These are phyloP conservation scores for Chlamydomonas asymmetrica DNA, from an alignment of 139 green algal species.

Conservation along the genomic window DNA sequence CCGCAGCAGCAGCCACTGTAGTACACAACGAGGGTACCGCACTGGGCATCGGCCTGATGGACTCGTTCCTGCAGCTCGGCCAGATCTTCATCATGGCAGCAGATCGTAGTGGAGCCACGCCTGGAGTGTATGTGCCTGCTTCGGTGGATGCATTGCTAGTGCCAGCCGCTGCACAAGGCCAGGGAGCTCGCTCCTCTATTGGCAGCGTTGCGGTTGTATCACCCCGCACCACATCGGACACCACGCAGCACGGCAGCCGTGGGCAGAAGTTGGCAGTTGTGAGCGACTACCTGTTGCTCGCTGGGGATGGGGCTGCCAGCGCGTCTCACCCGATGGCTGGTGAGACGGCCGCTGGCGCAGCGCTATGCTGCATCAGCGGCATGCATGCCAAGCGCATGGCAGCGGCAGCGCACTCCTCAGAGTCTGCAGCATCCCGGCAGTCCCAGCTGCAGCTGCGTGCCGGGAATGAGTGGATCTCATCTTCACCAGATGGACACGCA, in stretches of 20 bases:
- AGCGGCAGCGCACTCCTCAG: not conserved
- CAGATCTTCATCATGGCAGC: constrained; percentile 45
- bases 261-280: too few relatives aligned
- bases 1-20: not conserved
- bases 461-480: not conserved
- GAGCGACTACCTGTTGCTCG: constrained; percentile 55
- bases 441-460: not conserved
- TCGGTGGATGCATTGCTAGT: constrained; percentile 41
- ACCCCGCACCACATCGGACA: too few relatives aligned
- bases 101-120: not conserved
- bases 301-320: too few relatives aligned
- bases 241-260: too few relatives aligned
- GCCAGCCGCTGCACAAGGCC: too few relatives aligned
- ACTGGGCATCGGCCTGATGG: constrained; percentile 43
- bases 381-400: constrained; percentile 40
- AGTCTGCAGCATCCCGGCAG: not conserved
- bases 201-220: too few relatives aligned
- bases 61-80: constrained; percentile 59
- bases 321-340: too few relatives aligned
- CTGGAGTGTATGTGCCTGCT: constrained; percentile 58
- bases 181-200: too few relatives aligned
- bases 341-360: too few relatives aligned
- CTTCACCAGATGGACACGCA: not conserved
- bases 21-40: constrained; percentile 27
- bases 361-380: constrained; percentile 38